Base-by-base conservation (phyloP, 2,329 filamentous ascomycete species). In the Calonectria pseudoturangicola region DNA sequence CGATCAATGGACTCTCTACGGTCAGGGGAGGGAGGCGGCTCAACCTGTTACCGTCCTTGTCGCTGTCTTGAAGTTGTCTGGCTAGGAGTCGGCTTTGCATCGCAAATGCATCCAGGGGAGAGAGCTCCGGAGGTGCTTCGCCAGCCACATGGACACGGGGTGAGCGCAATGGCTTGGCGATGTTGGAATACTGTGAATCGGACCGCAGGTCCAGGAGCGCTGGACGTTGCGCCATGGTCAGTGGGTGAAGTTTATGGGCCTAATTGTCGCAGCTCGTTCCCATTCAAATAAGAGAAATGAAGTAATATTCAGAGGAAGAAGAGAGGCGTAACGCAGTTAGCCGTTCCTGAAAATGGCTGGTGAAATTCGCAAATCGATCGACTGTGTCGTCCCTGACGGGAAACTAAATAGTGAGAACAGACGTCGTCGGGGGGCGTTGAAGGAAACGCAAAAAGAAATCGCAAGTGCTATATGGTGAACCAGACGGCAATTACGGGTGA, bases 101-200 rank as follows among this genome's bases (percentile, higher is more conserved):
- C 27, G 96, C 96, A 82, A 99, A 97, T 60, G 96, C 96, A 88
- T 99, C 97, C 76, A 99, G 90, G 13, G 97, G 97, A 9, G 97
- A 98, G 70, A 98, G 89, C 66, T 97, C 94, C 6, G 97, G 97
- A 25, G 97, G 96, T 1, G 94, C 90, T 79, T 96, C 94, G 74
- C 94, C 94, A 70, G 93, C 93, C 70, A 94, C 89, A 83, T 95
- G 93, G 72, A 95, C 86, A 74, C 93, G 92, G 50, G 94, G 93
- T n/a, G 94, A 95, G 75, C 89, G 88, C 41, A 93, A 84, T n/a
- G 91, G 89, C 68, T 88, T 88, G 21, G 89, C 87, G 66, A 87
- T 81, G 68, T 84, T 83, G 18, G 89, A 90, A 30, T 87, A 84
- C 65, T 89, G 86, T 45, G 91, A 92, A 72, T 88, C 85, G 68